phyloP scores from a whole-genome alignment of 179 eudicot species.

The Heliamphora pulchella region DNA sequence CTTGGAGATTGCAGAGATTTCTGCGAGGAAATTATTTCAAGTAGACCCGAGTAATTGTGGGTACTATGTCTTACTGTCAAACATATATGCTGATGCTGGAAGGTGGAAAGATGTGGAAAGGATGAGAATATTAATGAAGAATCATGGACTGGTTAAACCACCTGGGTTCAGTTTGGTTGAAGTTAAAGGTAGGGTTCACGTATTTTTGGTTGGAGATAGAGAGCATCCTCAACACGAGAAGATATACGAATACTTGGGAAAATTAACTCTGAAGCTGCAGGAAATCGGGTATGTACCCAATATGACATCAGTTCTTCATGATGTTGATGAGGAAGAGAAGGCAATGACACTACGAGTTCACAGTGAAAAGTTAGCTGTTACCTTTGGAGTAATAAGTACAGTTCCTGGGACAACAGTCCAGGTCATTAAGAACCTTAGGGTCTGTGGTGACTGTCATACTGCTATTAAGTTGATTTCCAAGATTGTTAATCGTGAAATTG shows the following conservation, averaged over 20 bases:
- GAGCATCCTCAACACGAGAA: constrained; percentile 62
- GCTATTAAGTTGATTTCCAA: constrained; percentile 59
- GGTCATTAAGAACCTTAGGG: constrained; percentile 64
- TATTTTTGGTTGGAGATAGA: constrained; percentile 63
- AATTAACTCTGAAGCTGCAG: constrained; percentile 44
- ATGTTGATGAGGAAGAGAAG: constrained; percentile 74
- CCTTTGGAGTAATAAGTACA: constrained; percentile 53
- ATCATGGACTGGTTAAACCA: constrained; percentile 47
- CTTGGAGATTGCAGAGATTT: constrained; percentile 61
- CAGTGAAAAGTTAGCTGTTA: constrained; percentile 78
- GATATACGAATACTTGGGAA: constrained; percentile 45
- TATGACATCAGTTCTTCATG: constrained; percentile 57
- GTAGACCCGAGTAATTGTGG: constrained; percentile 60
- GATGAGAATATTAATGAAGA: constrained; percentile 49
- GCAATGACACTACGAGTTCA: constrained; percentile 51
- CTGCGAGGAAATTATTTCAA: constrained; percentile 52
- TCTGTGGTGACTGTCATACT: constrained; percentile 70
- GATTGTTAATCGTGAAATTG: constrained; percentile 52
- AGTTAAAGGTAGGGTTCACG: constrained; percentile 52
- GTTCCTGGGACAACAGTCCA: constrained; percentile 56
- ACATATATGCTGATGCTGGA: constrained; percentile 76
- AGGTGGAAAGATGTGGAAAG: constrained; percentile 68
- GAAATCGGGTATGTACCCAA: constrained; percentile 59
- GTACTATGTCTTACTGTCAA: constrained; percentile 61
- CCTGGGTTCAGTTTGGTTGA: constrained; percentile 68